phyloP scores from a whole-genome alignment of 306 rosid genomes.

The Lathyrus sativus region DNA sequence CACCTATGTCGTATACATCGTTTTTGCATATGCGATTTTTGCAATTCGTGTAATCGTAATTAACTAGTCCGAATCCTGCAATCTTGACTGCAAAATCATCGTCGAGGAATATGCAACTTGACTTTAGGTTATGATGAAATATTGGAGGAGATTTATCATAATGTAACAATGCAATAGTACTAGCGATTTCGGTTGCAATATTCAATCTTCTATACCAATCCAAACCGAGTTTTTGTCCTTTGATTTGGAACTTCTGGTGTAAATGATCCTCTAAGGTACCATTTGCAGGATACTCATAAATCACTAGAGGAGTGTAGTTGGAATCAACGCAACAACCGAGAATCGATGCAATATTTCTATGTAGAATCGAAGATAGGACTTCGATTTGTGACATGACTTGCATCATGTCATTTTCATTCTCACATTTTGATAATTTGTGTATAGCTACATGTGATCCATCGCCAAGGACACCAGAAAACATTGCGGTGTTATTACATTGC shows the following conservation, averaged over 20 bases:
- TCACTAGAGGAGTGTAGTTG: slow-evolving; percentile 59
- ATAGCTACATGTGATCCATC: slow-evolving; percentile 81
- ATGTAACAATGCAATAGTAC: slow-evolving; percentile 70
- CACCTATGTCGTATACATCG: slow-evolving; percentile 83
- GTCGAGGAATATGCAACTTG: slow-evolving; percentile 66
- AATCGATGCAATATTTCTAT: slow-evolving; percentile 59
- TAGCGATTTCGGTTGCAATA: slow-evolving; percentile 78
- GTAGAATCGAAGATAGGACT: slow-evolving; percentile 57
- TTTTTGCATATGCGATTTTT: slow-evolving; percentile 48
- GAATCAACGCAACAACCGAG: slow-evolving; percentile 82
- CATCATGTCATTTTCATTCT: slow-evolving; percentile 61
- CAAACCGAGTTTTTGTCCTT: slow-evolving; percentile 52
- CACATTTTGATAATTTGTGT: slow-evolving; percentile 62
- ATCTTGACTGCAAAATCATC: slow-evolving; percentile 63
- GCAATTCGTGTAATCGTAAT: slow-evolving; percentile 30
- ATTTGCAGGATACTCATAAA: slow-evolving; percentile 74
- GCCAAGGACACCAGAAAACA: slow-evolving; percentile 66
- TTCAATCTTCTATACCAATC: slow-evolving; percentile 80
- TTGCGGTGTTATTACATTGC: slow-evolving; percentile 53
- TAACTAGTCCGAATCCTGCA: slow-evolving; percentile 65
- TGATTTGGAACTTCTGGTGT: slow-evolving; percentile 36
- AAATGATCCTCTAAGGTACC: slow-evolving; percentile 81
- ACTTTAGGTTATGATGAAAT: slow-evolving; percentile 70
- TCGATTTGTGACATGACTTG: slow-evolving; percentile 73
- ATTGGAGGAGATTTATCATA: slow-evolving; percentile 77